Conservation (phyloP, 106 monocot species). For the Posidonia australis region DNA sequence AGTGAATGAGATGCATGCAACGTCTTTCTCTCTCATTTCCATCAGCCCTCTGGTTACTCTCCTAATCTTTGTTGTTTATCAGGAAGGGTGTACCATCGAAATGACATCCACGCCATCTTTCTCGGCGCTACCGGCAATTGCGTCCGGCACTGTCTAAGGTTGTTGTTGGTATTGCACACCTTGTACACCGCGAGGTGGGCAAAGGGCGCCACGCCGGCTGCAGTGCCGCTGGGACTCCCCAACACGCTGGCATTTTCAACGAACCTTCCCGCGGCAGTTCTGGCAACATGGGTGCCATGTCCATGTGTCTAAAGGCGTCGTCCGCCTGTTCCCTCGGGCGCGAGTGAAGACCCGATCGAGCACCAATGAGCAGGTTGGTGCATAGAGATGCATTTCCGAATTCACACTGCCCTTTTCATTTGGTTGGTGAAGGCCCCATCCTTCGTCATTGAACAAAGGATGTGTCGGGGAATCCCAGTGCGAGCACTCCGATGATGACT, state of each 20-base stretch:
- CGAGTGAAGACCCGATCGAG: not conserved
- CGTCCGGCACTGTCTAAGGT: not conserved
- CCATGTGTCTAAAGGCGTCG: conserved; percentile 3
- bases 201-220: conserved; percentile 8
- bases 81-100: too few relatives aligned
- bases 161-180: conserved; percentile 5
- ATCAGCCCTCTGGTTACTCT: too few relatives aligned
- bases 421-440: conserved; percentile 25
- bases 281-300: conserved; percentile 12
- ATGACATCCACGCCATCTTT: too few relatives aligned
- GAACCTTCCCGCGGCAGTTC: conserved; percentile 10
- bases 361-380: conserved; percentile 18
- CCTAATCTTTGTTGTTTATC: too few relatives aligned
- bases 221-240: conserved; percentile 5
- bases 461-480: conserved; percentile 28
- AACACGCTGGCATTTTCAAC: not conserved
- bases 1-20: too few relatives aligned
- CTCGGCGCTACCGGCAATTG: conserved; percentile 2
- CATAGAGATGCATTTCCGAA: not conserved
- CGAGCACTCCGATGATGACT: conserved; percentile 41
- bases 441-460: conserved; percentile 32
- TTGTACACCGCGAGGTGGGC: conserved; percentile 17
- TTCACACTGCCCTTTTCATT: conserved; percentile 25
- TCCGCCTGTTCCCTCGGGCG: not conserved
- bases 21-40: too few relatives aligned